A percentile compares a stretch with the other conserved stretches of the same genome.
Conservation (phyloP, 257 asterid genomes). For the Echites panduratus region DNA sequence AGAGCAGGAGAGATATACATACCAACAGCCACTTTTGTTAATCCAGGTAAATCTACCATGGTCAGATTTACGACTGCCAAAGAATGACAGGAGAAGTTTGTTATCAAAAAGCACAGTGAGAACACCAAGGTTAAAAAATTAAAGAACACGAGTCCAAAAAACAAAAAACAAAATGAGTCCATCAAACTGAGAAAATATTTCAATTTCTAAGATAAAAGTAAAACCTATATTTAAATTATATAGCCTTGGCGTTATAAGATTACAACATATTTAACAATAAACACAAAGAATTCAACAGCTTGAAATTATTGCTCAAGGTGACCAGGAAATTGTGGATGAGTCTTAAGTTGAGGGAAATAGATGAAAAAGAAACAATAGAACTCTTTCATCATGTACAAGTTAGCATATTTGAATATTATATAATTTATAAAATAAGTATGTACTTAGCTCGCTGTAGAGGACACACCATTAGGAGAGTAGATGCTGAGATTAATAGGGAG, state of each 20-base stretch:
- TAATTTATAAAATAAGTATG: background rate
- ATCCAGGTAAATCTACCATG: slow-evolving; percentile 43
- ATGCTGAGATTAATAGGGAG: slow-evolving; percentile 45
- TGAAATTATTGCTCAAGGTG: background rate
- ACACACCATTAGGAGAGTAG: slow-evolving; percentile 39
- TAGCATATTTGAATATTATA: background rate
- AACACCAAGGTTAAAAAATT: background rate
- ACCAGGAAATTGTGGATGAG: background rate
- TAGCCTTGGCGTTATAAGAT: background rate
- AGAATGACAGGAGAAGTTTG: background rate
- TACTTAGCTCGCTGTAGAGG: background rate
- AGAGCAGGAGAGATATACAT: slow-evolving; percentile 17
- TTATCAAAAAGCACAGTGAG: slow-evolving; percentile 3
- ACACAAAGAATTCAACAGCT: background rate
- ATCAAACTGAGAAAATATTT: no score
- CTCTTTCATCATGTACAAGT: background rate
- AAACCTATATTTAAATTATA: background rate
- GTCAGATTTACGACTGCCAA: slow-evolving; percentile 46
- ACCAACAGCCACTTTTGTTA: slow-evolving; percentile 47
- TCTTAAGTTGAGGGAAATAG: background rate
- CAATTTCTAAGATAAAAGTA: background rate
- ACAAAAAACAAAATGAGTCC: background rate
- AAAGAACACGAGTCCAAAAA: background rate
- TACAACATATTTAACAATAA: background rate
- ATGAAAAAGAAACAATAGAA: background rate